phyloP scores from a whole-genome alignment of 257 asterid species.

The Scutellaria minor region DNA sequence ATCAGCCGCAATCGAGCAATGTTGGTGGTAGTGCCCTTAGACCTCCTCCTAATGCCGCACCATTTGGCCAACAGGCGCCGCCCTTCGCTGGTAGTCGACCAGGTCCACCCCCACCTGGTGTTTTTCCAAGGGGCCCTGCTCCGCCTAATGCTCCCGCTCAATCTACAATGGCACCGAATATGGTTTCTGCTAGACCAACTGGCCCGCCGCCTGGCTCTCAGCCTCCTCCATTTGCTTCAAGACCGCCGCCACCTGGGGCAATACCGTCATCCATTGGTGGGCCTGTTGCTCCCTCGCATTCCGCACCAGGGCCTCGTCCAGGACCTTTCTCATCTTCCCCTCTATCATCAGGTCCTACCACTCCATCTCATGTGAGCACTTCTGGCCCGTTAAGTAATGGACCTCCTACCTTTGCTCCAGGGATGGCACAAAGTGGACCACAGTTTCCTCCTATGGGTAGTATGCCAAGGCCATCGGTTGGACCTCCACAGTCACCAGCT shows the following conservation, averaged over 20 bases:
- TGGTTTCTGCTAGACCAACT: conserved; percentile 55
- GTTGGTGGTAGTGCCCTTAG: conserved; percentile 58
- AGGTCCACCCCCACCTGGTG: conserved; percentile 82
- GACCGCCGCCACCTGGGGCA: conserved; percentile 81
- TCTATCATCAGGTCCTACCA: conserved; percentile 49
- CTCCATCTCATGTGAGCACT: conserved; percentile 47
- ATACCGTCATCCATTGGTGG: conserved; percentile 63
- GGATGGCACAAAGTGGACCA: conserved; percentile 57
- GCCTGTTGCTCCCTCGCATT: conserved; percentile 48
- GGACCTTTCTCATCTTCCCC: conserved; percentile 64
- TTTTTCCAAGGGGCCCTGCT: conserved; percentile 58
- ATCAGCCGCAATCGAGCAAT: conserved; percentile 55
- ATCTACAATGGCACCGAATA: conserved; percentile 56
- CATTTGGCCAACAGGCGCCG: conserved; percentile 82
- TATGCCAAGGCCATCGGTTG: conserved; percentile 60
- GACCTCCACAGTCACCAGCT: conserved; percentile 63
- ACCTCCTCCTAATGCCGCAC: conserved; percentile 59
- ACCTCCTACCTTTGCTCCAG: conserved; percentile 63
- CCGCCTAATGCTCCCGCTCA: conserved; percentile 70
- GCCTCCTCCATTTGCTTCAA: conserved; percentile 70
- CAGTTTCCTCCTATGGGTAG: conserved; percentile 67
- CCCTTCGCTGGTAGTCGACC: conserved; percentile 72
- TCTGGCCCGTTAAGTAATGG: conserved; percentile 69
- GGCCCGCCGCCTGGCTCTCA: conserved; percentile 71
- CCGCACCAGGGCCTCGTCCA: conserved; percentile 63